Evolutionary conservation across 1,284 basidiomycete genomes (phyloP), one percentile per base, ranked within the genome.

Genomic region (Apiotrichum laibachii): DNA sequence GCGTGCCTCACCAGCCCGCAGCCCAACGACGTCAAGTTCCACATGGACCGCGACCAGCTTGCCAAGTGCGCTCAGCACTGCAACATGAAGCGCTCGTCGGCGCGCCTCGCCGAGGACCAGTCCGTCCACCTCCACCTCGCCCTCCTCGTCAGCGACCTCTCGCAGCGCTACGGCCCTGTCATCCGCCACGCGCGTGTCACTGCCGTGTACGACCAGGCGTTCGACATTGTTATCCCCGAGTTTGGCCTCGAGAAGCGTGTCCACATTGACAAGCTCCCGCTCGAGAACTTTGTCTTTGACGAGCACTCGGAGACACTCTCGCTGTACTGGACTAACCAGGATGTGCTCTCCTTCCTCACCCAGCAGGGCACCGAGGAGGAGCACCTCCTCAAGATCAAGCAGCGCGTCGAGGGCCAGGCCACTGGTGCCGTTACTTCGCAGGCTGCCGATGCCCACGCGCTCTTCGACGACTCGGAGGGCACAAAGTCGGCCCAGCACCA

Each of bases 231-330:
- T 26, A 79, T 84, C 35, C 90, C 92, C 50, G 93, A 96, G 72
- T 95, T 96, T 71, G 90, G 91, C 50, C 94, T 99, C 69, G 96
- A 99, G 82, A 99, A 99, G 83, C 85, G 95, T 50, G 92, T 98
- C 4, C 95, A 99, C 71, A 90, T 95, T 50, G 96, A 99, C 77
- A 93, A 98, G 80, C 96, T 99, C 88, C 95, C 96, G 18, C 90
- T 95, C 56, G 90, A 94, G 87, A 95, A 94, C 70, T 89, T 91
- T 69, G 89, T 93, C 53, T 93, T 92, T 72, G 94, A 98, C 71
- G 94, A 97, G 78, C 89, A 93, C 77, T 83, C 83, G 12, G 88
- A 95, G 77, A 85, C 88, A 19, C 84, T 99, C 13, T 75, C 74
- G 67, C 69, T 78, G 1, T 77, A 77, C 77, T 94, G 91, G 92